These are phyloP conservation scores for Fraxinus anomala DNA, from an alignment of 257 asterid genomes.

Conservation along the genomic window DNA sequence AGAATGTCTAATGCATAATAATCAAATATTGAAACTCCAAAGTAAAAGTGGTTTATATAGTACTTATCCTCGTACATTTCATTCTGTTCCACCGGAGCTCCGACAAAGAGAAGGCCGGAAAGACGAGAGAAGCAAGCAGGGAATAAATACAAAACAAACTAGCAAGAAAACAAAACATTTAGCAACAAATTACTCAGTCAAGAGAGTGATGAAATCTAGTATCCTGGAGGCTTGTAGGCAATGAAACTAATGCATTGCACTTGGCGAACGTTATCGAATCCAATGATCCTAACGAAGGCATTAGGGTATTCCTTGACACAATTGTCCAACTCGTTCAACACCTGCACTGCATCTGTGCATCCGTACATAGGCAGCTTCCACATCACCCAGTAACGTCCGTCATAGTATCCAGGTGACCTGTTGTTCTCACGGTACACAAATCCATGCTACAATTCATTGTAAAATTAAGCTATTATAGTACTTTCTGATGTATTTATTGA, in stretches of 20 bases:
- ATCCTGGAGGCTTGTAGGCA: conserved; percentile 30
- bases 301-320: conserved; percentile 27
- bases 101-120: not conserved
- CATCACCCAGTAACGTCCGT: conserved; percentile 60
- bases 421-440: conserved; percentile 37
- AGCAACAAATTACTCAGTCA: not conserved
- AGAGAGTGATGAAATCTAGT: conserved; percentile 10
- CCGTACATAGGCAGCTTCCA: conserved; percentile 56
- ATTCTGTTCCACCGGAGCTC: not conserved
- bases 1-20: not conserved
- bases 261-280: conserved; percentile 30
- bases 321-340: conserved; percentile 37
- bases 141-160: not conserved
- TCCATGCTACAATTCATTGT: conserved; percentile 12
- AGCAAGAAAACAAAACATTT: not conserved
- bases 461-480: not conserved
- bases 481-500: not conserved
- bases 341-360: conserved; percentile 41
- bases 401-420: conserved; percentile 52
- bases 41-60: not conserved
- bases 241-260: conserved; percentile 39
- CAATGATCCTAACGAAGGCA: conserved; percentile 39
- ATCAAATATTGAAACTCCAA: not conserved
- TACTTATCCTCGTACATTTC: not conserved
- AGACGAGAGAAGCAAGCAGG: not conserved